Evolutionary conservation across 2,329 filamentous ascomycete species (phyloP).

Genomic region (Colletotrichum gloeosporioides): DNA sequence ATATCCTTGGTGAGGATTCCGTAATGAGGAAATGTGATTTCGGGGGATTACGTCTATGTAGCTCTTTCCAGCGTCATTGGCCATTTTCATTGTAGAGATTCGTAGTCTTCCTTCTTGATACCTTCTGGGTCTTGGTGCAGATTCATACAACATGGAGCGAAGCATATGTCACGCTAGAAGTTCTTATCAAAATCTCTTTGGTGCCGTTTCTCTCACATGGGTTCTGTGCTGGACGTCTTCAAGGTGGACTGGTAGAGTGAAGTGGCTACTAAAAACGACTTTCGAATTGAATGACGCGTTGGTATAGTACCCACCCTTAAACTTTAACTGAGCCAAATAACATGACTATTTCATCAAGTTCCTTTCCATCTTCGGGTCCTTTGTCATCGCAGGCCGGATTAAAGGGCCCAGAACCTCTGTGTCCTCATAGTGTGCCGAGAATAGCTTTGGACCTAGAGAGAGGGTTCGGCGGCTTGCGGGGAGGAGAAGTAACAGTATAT

Average conservation of each 20-base stretch:
- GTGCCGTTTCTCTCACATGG: background rate
- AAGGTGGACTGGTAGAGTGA: rapidly evolving
- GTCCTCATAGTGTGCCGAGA: rapidly evolving
- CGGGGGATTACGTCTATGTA: rapidly evolving
- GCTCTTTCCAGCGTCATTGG: background rate
- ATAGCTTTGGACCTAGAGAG: background rate
- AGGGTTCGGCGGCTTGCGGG: background rate
- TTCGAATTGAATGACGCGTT: background rate
- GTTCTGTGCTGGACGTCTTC: rapidly evolving
- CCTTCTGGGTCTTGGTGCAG: background rate
- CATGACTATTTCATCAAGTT: background rate
- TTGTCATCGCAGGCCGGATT: rapidly evolving
- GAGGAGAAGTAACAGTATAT: background rate
- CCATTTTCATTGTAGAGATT: background rate
- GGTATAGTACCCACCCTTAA: background rate
- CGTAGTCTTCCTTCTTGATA: background rate
- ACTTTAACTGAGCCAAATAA: background rate
- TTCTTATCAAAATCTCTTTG: rapidly evolving
- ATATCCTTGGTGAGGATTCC: constrained; percentile 62
- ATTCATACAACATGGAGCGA: background rate
- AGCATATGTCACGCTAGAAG: background rate
- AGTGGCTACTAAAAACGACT: background rate
- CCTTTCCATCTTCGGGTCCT: background rate
- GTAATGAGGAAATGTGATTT: background rate
- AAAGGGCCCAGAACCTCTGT: rapidly evolving